These are phyloP conservation scores for Termitomyces sp. DNA, from an alignment of 768 basidiomycete genomes.

Conservation along the genomic window DNA sequence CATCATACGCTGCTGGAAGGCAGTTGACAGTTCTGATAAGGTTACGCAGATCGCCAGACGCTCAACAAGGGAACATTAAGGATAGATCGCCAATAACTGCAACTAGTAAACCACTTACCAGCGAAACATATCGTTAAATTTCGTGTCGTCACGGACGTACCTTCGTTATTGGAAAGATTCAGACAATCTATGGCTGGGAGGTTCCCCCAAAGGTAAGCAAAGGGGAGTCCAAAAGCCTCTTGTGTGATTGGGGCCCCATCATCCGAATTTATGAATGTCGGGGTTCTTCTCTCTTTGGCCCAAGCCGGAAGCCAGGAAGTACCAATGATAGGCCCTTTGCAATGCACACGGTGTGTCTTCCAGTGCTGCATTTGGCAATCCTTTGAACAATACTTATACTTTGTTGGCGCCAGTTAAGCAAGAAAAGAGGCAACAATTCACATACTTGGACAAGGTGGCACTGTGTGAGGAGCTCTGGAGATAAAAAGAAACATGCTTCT, in stretches of 20 bases:
- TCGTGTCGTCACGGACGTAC: background rate
- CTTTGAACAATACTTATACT: constrained; percentile 27
- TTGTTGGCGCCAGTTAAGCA: background rate
- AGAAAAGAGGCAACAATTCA: background rate
- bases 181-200: constrained; percentile 24
- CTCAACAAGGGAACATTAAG: constrained; percentile 3
- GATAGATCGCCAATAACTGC: background rate
- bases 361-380: constrained; percentile 26
- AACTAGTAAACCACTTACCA: constrained; percentile 10
- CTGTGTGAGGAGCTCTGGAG: constrained; percentile 1
- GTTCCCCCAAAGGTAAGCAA: constrained; percentile 19
- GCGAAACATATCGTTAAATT: constrained; percentile 24
- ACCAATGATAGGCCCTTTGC: constrained; percentile 22
- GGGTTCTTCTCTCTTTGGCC: constrained; percentile 20
- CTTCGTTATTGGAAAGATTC: constrained; percentile 20
- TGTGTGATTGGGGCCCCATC: background rate
- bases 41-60: constrained; percentile 25
- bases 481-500: background rate
- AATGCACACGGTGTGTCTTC: constrained; percentile 22
- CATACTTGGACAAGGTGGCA: constrained; percentile 13
- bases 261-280: constrained; percentile 15
- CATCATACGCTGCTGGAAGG: too few species aligned
- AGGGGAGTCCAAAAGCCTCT: constrained; percentile 7
- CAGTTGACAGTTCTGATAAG: constrained; percentile 24
- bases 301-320: constrained; percentile 26